A percentile compares a stretch with the other conserved stretches of the same genome.
These are phyloP conservation scores for Malassezia japonica DNA, from an alignment of 1,284 basidiomycete genomes.

Conservation along the genomic window DNA sequence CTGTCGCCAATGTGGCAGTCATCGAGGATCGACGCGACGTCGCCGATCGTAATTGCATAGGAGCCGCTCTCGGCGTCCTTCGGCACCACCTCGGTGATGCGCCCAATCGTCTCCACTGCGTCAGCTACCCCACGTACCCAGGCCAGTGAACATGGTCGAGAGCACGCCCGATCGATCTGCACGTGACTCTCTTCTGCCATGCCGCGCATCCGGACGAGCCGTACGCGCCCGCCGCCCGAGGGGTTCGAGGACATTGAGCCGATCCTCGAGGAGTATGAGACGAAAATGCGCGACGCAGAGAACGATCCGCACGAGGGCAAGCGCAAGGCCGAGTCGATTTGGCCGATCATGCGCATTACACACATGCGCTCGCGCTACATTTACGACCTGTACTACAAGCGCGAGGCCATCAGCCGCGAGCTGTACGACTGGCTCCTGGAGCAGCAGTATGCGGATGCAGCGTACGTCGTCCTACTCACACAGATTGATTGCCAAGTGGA, in stretches of 20 bases:
- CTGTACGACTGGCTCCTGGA: conserved; percentile 97
- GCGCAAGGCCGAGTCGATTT: conserved; percentile 88
- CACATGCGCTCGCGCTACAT: conserved; percentile 83
- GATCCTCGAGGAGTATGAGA: conserved; percentile 45
- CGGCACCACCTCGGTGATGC: conserved; percentile 56
- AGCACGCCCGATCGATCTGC: background rate
- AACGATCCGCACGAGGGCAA: conserved; percentile 96
- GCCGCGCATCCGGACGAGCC: conserved; percentile 88
- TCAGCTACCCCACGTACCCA: conserved; percentile 20
- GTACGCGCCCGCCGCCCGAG: conserved; percentile 91
- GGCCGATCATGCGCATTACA: conserved; percentile 97
- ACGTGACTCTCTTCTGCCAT: conserved; percentile 52
- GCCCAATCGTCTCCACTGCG: conserved; percentile 63
- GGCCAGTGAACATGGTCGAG: conserved; percentile 33
- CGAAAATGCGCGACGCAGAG: conserved; percentile 55
- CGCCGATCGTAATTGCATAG: conserved; percentile 70
- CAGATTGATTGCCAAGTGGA: conserved; percentile 98
- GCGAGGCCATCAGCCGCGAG: conserved; percentile 84
- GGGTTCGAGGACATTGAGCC: conserved; percentile 89
- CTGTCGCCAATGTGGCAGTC: conserved; percentile 92
- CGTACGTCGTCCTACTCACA: conserved; percentile 56
- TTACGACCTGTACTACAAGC: conserved; percentile 97
- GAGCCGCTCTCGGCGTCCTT: conserved; percentile 56
- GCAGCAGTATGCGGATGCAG: conserved; percentile 91
- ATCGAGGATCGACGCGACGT: conserved; percentile 65